Evolutionary conservation across 176 grass and related monocot genomes (phyloP).

Genomic region (Ananas comosus): DNA sequence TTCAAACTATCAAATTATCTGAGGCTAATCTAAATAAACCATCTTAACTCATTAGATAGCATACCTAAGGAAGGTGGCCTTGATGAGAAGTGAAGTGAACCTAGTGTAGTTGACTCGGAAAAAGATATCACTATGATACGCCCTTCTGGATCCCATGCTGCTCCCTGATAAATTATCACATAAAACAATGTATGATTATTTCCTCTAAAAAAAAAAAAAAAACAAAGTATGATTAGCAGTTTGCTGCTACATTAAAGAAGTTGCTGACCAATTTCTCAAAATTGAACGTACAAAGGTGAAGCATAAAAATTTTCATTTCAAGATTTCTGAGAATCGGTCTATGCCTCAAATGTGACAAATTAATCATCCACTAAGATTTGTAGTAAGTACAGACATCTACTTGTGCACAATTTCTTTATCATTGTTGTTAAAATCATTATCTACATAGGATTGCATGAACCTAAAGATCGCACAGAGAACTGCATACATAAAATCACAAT

Average conservation of each 20-base stretch:
- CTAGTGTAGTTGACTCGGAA: constrained; percentile 71
- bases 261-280: neutral
- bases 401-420: no score
- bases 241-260: neutral
- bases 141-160: constrained; percentile 85
- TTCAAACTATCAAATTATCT: neutral
- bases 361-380: no score
- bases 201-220: no score
- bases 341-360: no score
- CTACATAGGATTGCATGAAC: no score
- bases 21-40: neutral
- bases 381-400: no score
- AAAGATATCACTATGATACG: constrained; percentile 67
- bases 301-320: no score
- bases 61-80: constrained; percentile 85
- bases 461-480: no score
- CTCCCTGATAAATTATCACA: constrained; percentile 47
- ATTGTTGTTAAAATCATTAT: no score
- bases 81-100: constrained; percentile 84
- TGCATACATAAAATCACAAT: no score
- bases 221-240: neutral
- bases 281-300: neutral
- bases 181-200: constrained; percentile 11
- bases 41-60: neutral
- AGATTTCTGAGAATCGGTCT: no score